A percentile compares a stretch with the other conserved stretches of the same genome.
phyloP scores from a whole-genome alignment of 164 flowering plant species.

The Vitis labrusca region DNA sequence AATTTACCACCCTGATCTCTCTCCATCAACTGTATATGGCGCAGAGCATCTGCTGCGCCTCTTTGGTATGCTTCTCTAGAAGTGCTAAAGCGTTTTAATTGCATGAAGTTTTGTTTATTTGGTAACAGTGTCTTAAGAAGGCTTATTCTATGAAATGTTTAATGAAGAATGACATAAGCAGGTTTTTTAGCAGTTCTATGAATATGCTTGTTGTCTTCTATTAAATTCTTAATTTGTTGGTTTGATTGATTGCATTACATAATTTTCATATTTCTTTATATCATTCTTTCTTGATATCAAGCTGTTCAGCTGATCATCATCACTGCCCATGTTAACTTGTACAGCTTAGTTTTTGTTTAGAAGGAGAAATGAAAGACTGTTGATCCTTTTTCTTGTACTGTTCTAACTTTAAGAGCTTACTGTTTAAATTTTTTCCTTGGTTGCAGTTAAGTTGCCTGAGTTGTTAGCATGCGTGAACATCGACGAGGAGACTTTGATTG shows the following conservation, averaged over 20 bases:
- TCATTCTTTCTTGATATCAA: too few relatives aligned
- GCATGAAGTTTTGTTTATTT: background rate
- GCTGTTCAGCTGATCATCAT: too few relatives aligned
- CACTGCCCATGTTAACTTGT: too few relatives aligned
- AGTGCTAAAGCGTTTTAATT: background rate
- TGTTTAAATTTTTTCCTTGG: constrained; percentile 7
- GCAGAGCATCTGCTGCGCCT: constrained; percentile 94
- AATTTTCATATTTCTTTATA: too few relatives aligned
- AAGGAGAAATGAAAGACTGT: background rate
- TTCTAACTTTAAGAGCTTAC: background rate
- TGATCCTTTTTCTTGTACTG: background rate
- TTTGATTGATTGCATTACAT: too few relatives aligned
- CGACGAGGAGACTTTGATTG: constrained; percentile 74
- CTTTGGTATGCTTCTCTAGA: constrained; percentile 62
- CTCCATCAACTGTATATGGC: constrained; percentile 89
- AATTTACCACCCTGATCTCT: constrained; percentile 38
- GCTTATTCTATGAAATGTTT: too few relatives aligned
- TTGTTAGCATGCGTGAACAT: constrained; percentile 73
- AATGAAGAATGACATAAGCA: too few relatives aligned
- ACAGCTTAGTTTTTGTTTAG: background rate
- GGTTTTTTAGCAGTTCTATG: too few relatives aligned
- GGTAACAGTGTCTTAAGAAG: too few relatives aligned
- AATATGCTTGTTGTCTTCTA: too few relatives aligned
- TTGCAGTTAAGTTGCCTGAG: constrained; percentile 93
- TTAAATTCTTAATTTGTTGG: too few relatives aligned